A percentile compares a stretch with the other conserved stretches of the same genome.
Conservation (phyloP, 805 yeast genomes). For the Saccharomycopsis olivae region DNA sequence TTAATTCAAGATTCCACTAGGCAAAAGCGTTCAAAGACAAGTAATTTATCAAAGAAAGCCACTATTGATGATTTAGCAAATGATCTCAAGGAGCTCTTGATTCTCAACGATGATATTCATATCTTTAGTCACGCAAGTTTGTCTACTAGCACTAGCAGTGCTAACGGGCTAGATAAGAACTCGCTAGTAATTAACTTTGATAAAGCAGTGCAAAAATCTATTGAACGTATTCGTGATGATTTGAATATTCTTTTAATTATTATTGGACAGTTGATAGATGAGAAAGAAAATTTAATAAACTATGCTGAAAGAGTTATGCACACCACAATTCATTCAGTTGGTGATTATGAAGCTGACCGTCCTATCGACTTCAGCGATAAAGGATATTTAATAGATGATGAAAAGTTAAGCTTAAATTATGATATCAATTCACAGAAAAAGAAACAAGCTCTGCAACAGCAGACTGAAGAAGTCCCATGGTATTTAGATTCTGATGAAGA, state of each 20-base stretch:
- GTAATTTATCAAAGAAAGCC: conserved; percentile 22
- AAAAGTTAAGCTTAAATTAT: conserved; percentile 19
- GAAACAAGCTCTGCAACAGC: no score
- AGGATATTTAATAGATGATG: conserved; percentile 16
- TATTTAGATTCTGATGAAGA: conserved; percentile 60
- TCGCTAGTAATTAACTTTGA: conserved; percentile 24
- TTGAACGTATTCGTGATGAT: conserved; percentile 27
- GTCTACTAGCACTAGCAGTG: neutral
- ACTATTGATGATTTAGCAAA: conserved; percentile 36
- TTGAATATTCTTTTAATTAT: conserved; percentile 27
- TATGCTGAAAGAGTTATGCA: conserved; percentile 74
- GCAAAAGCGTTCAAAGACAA: conserved; percentile 11
- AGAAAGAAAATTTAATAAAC: conserved; percentile 57
- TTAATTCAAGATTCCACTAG: conserved; percentile 45
- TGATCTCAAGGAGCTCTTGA: conserved; percentile 35
- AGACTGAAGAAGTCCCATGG: conserved; percentile 51
- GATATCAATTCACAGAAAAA: neutral
- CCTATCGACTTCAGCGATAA: conserved; percentile 24
- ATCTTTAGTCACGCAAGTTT: neutral
- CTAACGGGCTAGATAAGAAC: neutral
- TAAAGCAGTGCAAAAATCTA: conserved; percentile 23
- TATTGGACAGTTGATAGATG: conserved; percentile 53
- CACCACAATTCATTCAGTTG: conserved; percentile 53
- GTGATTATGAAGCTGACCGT: conserved; percentile 28
- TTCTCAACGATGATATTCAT: conserved; percentile 30